Base-by-base conservation (phyloP, 1,139 yeast genomes). In the Sugiyamaella paludigena region DNA sequence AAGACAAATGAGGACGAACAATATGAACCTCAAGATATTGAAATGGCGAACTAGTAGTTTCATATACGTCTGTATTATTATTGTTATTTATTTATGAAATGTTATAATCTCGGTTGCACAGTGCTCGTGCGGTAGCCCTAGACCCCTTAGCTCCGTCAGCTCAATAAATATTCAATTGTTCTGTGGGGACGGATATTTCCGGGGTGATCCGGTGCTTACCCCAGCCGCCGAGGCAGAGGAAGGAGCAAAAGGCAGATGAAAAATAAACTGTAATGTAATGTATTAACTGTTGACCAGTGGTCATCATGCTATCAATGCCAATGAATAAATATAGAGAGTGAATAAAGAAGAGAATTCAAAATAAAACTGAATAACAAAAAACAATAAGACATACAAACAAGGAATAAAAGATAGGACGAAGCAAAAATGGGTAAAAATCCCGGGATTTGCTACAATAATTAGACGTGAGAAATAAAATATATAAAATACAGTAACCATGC, bases 301-400 rank as follows among this genome's bases (percentile, higher is more conserved):
- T 42, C 40, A 19, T 5, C 24, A 42, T 42, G 45, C 45, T 35
- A 42, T 35, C 36, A 40, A 39, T 42, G 45, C 35, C 34, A 42
- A 42, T 35, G 36, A 35, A 42, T 35, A 45, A 34, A 37, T 12
- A 33, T 33, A 29, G 30, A n/a, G 15, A 24, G 8, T 9, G 43
- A 24, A 32, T 30, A 30, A 10, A 27, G 10, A 35, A 10, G 37
- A 10, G 31, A 40, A 40, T 19, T 30, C n/a, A 29, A 24, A 26
- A 15, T 13, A 7, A 29, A 38, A 13, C 6, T n/a, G 13, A 15
- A 16, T 36, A 27, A 19, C 31, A 29, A 16, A 27, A 34, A 27
- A 16, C 11, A 16, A 24, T 15, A 15, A 35, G 13, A 26, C 9
- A 24, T 24, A 31, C 36, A 31, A n/a, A n/a, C n/a, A n/a, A n/a